These are phyloP conservation scores for Leccinellum luteum DNA, from an alignment of 768 basidiomycete genomes.

Conservation along the genomic window DNA sequence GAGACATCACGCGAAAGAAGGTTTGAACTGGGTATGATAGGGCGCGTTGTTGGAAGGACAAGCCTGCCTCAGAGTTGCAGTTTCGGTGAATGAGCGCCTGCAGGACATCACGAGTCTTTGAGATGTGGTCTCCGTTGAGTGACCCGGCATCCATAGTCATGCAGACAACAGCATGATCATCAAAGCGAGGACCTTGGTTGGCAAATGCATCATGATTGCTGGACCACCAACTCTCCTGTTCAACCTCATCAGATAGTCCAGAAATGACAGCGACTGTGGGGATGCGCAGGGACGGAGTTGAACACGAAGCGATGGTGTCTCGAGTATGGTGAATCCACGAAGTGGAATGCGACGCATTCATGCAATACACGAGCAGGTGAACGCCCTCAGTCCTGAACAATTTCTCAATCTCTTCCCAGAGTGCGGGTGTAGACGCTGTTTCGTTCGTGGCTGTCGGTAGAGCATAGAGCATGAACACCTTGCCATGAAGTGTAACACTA, in stretches of 20 bases:
- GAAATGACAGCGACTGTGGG: conserved; percentile 20
- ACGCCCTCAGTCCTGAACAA: conserved; percentile 8
- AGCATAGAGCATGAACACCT: conserved; percentile 12
- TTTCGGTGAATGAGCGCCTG: conserved; percentile 14
- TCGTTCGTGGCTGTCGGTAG: background rate
- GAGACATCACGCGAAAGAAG: conserved; percentile 1
- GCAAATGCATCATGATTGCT: conserved; percentile 1
- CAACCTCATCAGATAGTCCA: conserved; percentile 6
- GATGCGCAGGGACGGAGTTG: background rate
- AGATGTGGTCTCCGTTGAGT: conserved; percentile 2
- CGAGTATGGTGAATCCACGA: conserved; percentile 14
- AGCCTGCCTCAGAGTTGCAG: background rate
- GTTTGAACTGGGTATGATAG: conserved; percentile 14
- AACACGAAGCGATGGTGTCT: conserved; percentile 4
- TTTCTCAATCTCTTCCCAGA: conserved; percentile 4
- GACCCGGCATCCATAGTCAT: background rate
- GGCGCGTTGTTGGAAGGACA: conserved; percentile 9
- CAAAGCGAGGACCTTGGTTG: conserved; percentile 13
- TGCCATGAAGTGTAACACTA: conserved; percentile 15
- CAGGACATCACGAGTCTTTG: conserved; percentile 12
- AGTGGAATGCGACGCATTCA: conserved; percentile 11
- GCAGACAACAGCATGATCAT: conserved; percentile 16
- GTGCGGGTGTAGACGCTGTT: background rate
- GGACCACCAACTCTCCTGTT: conserved; percentile 23
- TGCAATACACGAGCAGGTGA: conserved; percentile 22